Base-by-base conservation (phyloP, 805 yeast species). In the Jamesozyma rosinii region DNA sequence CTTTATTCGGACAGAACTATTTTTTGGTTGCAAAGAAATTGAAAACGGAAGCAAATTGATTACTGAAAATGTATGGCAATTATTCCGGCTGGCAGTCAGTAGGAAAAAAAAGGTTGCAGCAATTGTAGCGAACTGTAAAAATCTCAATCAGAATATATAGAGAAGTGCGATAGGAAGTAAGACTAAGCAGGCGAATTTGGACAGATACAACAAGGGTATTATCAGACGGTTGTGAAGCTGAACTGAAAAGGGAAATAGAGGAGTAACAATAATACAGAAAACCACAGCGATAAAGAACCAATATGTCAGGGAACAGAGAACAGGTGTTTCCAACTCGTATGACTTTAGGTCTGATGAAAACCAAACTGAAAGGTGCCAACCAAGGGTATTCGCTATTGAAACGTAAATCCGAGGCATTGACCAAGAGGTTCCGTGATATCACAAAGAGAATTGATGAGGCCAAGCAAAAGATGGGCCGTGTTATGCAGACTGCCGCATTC, bases 401-500 rank as follows among this genome's bases (percentile, higher is more conserved):
- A 71, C 78, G 97, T 67, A 90, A 90, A 65, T 88, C 97, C 5
- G 98, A 90, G 67, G 98, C 98, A 0, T 73, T 90, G 61, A 92
- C 97, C 18, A 88, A 89, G 65, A 75, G 98, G 57, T 90, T 90
- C 70, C 81, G 98, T 66, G 98, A 90, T 54, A 90, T 90, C 58
- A 88, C 97, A 15, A 84, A 76, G 62, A 72, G 95, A 64, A 90
- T 90, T 61, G 96, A 92, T 63, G 95, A 87, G 54, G 81, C 97
- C 36, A 90, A 90, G 68, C 77, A 90, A 55, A 92, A 90, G 70
- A 90, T 92, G 97, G 98, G 97, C 40, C 75, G 90, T 51, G 95
- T 90, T 36, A 90, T 90, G 97, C 97, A 92, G 63, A 84, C 95
- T 0, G 98, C 98, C 1, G 94, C 97, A 1, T 90, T 90, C 64